A percentile compares a stretch with the other conserved stretches of the same genome.
Evolutionary conservation across 768 basidiomycete genomes (phyloP).

Genomic region (Xerocomellus dryophilus): DNA sequence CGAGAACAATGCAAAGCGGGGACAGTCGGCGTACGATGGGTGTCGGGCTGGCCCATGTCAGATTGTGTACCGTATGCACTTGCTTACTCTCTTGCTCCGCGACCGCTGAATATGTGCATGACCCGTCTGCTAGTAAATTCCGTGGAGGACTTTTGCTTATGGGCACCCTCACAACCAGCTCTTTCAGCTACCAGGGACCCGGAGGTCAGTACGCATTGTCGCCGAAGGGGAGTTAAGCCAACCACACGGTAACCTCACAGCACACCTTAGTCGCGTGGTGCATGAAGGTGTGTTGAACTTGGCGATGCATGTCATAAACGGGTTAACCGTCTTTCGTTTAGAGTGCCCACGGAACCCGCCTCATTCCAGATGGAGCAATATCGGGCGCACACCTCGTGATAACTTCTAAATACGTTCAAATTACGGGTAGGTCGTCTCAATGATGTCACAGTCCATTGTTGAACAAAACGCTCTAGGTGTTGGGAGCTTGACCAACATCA

Average conservation of each 20-base stretch:
- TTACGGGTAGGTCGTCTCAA: constrained; percentile 46
- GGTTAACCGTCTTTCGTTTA: constrained; percentile 21
- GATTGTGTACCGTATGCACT: constrained; percentile 52
- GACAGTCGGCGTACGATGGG: constrained; percentile 61
- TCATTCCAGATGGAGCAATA: constrained; percentile 74
- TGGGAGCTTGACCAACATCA: constrained; percentile 63
- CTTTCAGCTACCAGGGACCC: constrained; percentile 57
- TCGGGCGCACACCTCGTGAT: constrained; percentile 64
- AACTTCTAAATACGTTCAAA: constrained; percentile 73
- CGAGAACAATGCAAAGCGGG: constrained; percentile 49
- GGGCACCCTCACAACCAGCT: constrained; percentile 49
- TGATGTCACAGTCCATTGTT: constrained; percentile 19
- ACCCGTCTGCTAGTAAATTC: constrained; percentile 47
- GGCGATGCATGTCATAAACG: neutral
- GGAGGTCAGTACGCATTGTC: constrained; percentile 43
- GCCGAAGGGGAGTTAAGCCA: constrained; percentile 6
- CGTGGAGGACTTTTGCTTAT: constrained; percentile 53
- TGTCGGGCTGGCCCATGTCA: constrained; percentile 68
- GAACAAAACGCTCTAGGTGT: constrained; percentile 44
- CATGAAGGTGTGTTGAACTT: constrained; percentile 32
- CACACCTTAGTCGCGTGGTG: constrained; percentile 56
- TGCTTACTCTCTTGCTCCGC: neutral
- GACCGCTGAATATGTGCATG: neutral
- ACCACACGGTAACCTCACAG: constrained; percentile 25
- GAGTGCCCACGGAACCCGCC: constrained; percentile 57